phyloP scores from a whole-genome alignment of 2,329 filamentous ascomycete genomes.

The Ophiostoma himal-ulmi region DNA sequence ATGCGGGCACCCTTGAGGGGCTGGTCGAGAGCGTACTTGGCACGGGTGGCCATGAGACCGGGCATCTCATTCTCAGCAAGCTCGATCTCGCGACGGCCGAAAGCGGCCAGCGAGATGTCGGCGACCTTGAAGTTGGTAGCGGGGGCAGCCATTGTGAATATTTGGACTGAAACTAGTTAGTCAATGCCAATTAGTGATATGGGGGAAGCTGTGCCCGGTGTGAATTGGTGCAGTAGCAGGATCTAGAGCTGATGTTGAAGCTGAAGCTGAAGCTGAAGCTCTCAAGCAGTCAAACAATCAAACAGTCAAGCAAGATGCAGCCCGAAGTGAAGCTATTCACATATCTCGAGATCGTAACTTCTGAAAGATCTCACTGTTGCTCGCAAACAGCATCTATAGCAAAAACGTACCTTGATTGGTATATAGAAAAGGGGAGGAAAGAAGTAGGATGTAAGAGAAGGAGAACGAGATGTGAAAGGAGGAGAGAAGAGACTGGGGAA shows the following conservation, averaged over 20 bases:
- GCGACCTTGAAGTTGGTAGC: slow-evolving; percentile 96
- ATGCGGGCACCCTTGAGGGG: slow-evolving; percentile 91
- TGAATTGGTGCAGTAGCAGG: neutral
- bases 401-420: slow-evolving; percentile 20
- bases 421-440: slow-evolving; percentile 20
- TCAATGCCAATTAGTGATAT: neutral
- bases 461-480: slow-evolving; percentile 26
- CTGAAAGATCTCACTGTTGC: no score
- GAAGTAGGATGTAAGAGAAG: slow-evolving; percentile 24
- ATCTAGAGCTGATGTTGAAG: neutral
- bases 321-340: neutral
- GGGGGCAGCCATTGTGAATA: slow-evolving; percentile 62
- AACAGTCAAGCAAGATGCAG: neutral
- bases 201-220: no score
- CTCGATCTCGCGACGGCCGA: slow-evolving; percentile 98
- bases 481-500: slow-evolving; percentile 19
- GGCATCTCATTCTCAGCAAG: slow-evolving; percentile 96
- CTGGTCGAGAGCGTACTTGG: slow-evolving; percentile 88
- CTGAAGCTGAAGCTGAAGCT: neutral
- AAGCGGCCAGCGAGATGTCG: slow-evolving; percentile 94
- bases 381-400: neutral
- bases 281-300: no score
- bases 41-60: slow-evolving; percentile 90
- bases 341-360: neutral
- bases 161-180: slow-evolving; percentile 13